These are phyloP conservation scores for Dicorynia guianensis DNA, from an alignment of 306 rosid species.

Conservation along the genomic window DNA sequence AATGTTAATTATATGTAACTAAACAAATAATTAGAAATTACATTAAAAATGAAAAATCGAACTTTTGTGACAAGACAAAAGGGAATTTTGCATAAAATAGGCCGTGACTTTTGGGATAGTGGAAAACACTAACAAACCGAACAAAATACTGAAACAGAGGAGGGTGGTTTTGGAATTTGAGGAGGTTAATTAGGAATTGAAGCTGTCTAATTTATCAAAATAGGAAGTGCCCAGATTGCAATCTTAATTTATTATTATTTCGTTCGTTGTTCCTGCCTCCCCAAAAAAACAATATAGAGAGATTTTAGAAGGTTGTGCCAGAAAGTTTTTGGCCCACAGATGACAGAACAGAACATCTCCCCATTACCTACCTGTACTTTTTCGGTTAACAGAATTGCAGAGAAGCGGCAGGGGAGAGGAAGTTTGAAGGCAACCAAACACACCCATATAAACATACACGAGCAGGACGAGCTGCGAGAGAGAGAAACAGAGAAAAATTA, in stretches of 20 bases:
- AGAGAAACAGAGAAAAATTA: neutral
- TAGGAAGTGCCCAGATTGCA: constrained; percentile 31
- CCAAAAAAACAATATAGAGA: neutral
- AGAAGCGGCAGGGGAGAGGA: constrained; percentile 21
- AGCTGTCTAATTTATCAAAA: constrained; percentile 1
- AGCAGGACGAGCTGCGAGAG: neutral
- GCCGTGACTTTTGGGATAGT: neutral
- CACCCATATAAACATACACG: neutral
- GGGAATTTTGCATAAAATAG: neutral
- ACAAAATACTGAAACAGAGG: neutral
- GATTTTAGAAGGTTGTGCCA: constrained; percentile 48
- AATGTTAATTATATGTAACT: neutral
- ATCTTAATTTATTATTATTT: constrained; percentile 23
- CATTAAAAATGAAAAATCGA: too few species aligned
- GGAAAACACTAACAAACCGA: too few species aligned
- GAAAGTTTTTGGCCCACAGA: constrained; percentile 46
- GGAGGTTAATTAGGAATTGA: neutral
- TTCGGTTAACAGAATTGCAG: constrained; percentile 35
- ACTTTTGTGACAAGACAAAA: too few species aligned
- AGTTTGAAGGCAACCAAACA: neutral
- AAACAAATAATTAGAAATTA: neutral
- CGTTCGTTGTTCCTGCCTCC: constrained; percentile 27
- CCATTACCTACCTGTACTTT: constrained; percentile 35
- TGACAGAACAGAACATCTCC: constrained; percentile 35
- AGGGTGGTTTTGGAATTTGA: constrained; percentile 40